Evolutionary conservation across 164 flowering plant species (phyloP).

Genomic region (Macadamia tetraphylla): DNA sequence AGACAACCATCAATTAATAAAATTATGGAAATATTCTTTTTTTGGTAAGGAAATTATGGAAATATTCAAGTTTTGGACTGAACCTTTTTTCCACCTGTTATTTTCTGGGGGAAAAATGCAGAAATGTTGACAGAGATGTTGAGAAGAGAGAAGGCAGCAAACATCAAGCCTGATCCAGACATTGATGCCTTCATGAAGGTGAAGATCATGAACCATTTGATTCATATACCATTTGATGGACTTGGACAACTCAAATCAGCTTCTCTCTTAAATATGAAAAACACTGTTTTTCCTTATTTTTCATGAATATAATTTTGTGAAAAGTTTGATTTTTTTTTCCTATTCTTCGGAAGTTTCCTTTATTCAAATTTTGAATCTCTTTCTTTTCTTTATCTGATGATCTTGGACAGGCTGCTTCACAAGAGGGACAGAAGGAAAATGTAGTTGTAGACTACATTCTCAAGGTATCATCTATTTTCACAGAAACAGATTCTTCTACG

Average conservation of each 20-base stretch:
- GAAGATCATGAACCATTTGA: background rate
- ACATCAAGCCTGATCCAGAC: conserved; percentile 36
- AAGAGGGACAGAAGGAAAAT: conserved; percentile 22
- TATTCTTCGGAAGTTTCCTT: background rate
- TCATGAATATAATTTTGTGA: background rate
- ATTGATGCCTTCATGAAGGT: conserved; percentile 39
- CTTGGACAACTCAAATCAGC: too few species aligned
- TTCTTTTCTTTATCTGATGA: background rate
- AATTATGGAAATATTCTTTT: background rate
- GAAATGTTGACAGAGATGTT: conserved; percentile 28
- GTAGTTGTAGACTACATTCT: conserved; percentile 25
- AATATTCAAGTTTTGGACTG: background rate
- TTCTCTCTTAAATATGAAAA: too few species aligned
- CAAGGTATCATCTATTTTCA: conserved; percentile 14
- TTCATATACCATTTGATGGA: too few species aligned
- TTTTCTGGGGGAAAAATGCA: conserved; percentile 5
- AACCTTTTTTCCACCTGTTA: background rate
- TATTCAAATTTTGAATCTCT: background rate
- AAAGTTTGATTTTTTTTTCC: background rate
- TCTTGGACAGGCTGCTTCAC: conserved; percentile 17
- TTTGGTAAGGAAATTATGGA: background rate
- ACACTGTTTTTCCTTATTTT: too few species aligned
- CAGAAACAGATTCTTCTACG: background rate
- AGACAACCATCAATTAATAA: background rate
- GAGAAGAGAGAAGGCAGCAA: conserved; percentile 34